A percentile compares a stretch with the other conserved stretches of the same genome.
Conservation (phyloP, 139 green algal species). For the Deuterostichococcus epilithicus region DNA sequence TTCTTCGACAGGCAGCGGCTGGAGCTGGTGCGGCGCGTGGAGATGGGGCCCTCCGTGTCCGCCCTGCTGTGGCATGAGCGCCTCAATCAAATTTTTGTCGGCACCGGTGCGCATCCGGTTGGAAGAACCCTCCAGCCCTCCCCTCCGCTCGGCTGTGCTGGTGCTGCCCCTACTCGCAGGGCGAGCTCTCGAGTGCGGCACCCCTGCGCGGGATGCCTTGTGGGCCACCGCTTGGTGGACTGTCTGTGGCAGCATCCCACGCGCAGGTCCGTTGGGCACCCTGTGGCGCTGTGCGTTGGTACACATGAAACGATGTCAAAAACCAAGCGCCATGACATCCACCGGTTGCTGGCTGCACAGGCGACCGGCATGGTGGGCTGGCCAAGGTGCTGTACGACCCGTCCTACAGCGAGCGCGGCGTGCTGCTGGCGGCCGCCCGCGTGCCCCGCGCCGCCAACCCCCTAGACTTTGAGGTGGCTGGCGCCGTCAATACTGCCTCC, state of each 20-base stretch:
- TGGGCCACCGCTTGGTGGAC: too few species aligned
- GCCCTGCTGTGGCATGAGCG: slow-evolving; percentile 77
- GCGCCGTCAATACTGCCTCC: too few species aligned
- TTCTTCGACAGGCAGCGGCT: background rate
- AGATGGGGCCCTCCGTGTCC: slow-evolving; percentile 53
- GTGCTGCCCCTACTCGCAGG: background rate
- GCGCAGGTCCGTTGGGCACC: too few species aligned
- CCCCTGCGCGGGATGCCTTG: too few species aligned
- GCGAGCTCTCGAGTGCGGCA: background rate
- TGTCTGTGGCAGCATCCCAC: too few species aligned
- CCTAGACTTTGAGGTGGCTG: slow-evolving; percentile 55
- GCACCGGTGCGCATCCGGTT: slow-evolving; percentile 46
- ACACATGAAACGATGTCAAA: too few species aligned
- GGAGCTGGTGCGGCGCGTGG: slow-evolving; percentile 48
- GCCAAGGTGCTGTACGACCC: slow-evolving; percentile 81
- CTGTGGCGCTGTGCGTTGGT: too few species aligned
- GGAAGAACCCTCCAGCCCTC: too few species aligned
- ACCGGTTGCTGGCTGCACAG: too few species aligned
- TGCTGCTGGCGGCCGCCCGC: slow-evolving; percentile 57
- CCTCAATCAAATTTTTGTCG: slow-evolving; percentile 95
- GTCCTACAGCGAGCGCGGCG: slow-evolving; percentile 61
- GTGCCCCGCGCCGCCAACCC: slow-evolving; percentile 41
- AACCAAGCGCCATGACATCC: too few species aligned
- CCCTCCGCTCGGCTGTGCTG: background rate
- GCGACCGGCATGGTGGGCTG: slow-evolving; percentile 50